phyloP scores from a whole-genome alignment of 179 eudicot genomes.

The Camellia oleifera region DNA sequence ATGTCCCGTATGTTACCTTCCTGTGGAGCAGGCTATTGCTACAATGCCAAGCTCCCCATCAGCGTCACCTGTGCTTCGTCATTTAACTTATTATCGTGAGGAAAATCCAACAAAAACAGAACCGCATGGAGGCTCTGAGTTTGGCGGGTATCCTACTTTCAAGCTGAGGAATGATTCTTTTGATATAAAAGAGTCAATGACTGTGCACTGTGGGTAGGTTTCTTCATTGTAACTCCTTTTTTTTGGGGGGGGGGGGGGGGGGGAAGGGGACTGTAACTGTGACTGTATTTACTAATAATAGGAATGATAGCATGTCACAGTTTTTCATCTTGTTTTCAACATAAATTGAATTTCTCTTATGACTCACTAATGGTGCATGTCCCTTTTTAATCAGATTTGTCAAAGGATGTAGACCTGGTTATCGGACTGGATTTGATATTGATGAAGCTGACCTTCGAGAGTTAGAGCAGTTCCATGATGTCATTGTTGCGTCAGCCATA shows the following conservation, averaged over 20 bases:
- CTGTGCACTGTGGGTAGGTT: slow-evolving; percentile 89
- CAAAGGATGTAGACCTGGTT: slow-evolving; percentile 78
- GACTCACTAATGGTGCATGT: slow-evolving; percentile 9
- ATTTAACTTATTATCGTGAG: slow-evolving; percentile 65
- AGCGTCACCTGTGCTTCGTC: slow-evolving; percentile 63
- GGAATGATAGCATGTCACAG: slow-evolving; percentile 3
- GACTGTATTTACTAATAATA: not conserved
- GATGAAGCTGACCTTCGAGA: slow-evolving; percentile 70
- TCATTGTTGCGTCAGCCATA: slow-evolving; percentile 93
- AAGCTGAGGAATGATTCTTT: slow-evolving; percentile 73
- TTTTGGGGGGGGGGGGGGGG: too few relatives aligned
- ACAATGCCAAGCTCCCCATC: slow-evolving; percentile 78
- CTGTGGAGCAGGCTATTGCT: slow-evolving; percentile 73
- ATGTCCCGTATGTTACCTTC: slow-evolving; percentile 90
- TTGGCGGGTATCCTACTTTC: slow-evolving; percentile 90
- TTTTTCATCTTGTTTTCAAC: not conserved
- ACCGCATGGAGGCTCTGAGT: slow-evolving; percentile 73
- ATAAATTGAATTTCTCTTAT: not conserved
- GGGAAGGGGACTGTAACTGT: not conserved
- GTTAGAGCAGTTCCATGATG: slow-evolving; percentile 64
- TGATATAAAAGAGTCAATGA: slow-evolving; percentile 75
- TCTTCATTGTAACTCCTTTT: not conserved
- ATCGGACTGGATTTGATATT: slow-evolving; percentile 75
- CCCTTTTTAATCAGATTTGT: slow-evolving; percentile 55
- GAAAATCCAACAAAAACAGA: slow-evolving; percentile 53